Conservation (phyloP, 2,329 filamentous ascomycete species). For the Venturia asperata region DNA sequence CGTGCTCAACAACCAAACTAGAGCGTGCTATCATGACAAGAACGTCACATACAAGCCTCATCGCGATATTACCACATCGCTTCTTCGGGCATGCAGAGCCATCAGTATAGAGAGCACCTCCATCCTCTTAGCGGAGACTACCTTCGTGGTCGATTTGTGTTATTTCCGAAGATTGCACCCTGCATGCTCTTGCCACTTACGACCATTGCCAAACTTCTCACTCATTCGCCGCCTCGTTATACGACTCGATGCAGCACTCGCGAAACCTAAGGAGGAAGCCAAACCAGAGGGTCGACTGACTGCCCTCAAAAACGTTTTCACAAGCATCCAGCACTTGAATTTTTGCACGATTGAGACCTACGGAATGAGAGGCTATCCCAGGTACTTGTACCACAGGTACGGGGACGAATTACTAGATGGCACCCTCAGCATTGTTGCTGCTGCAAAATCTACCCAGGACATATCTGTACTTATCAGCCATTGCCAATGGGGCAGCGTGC, state of each 20-base stretch:
- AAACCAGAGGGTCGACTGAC: not conserved
- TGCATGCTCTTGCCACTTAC: not conserved
- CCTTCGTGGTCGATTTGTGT: not conserved
- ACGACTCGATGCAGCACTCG: not conserved
- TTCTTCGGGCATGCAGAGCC: conserved; percentile 14
- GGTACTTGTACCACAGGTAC: not conserved
- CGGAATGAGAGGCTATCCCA: not conserved
- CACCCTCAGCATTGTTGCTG: not conserved
- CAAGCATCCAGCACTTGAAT: not conserved
- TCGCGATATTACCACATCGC: not conserved
- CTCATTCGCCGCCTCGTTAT: not conserved
- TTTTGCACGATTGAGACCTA: not conserved
- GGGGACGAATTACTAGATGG: not conserved
- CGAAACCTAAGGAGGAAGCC: not conserved
- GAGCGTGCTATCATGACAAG: not conserved
- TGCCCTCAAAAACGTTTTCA: not conserved
- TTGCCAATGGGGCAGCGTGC: not conserved
- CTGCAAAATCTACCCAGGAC: not conserved
- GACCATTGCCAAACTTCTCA: not conserved
- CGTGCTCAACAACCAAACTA: not conserved
- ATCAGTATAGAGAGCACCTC: not conserved
- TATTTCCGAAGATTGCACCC: not conserved
- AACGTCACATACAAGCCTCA: not conserved
- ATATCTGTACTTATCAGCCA: not conserved
- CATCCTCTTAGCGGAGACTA: not conserved